Evolutionary conservation across 129 eudicot species (phyloP), one percentile per base, ranked within the genome.

Genomic region (Artemisia argyi): DNA sequence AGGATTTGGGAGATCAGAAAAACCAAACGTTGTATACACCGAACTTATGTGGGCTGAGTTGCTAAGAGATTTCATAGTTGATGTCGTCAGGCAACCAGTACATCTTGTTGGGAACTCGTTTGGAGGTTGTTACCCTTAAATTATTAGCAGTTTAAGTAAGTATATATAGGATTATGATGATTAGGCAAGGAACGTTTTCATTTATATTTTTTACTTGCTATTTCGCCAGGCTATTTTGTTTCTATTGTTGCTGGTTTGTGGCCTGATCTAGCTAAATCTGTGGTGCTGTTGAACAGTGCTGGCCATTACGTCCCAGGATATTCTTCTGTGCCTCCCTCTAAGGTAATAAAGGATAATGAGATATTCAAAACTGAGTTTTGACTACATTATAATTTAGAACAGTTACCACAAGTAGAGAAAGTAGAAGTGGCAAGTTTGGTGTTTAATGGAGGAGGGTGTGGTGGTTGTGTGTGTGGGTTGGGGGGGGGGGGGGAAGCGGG

Each of bases 101-200:
- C 96, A 93, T 84, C 96, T 93, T 72, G 96, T 90, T 62, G 98
- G 98, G 55, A 93, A 93, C 78, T 93, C 98, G 35, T 81, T 93
- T 62, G 98, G 98, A 72, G 98, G 98, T 93, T 87, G 69, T 85
- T 68, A 16, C 35, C 32, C 44, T 46, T 35, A 73, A 61, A 24
- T 30, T 66, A 28, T 68, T 48, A 15, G 0, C 46, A 39, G 44
- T 55, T 22, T 67, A 39, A 1, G 54, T 13, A 28, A 47, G 42
- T 54, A 32, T 56, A 24, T 14, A 24, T 17, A 58, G 63, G 28
- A 49, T 51, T 14, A 72, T 28, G n/a, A 72, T 32, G 48, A 39
- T 39, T 39, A 0, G 11, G 3, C 8, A 11, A 49, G 11, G 18
- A 60, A 53, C 12, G 3, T 47, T 52, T 7, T 4, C 2, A 24